These are phyloP conservation scores for Pichia californica DNA, from an alignment of 805 yeast genomes.

Conservation along the genomic window DNA sequence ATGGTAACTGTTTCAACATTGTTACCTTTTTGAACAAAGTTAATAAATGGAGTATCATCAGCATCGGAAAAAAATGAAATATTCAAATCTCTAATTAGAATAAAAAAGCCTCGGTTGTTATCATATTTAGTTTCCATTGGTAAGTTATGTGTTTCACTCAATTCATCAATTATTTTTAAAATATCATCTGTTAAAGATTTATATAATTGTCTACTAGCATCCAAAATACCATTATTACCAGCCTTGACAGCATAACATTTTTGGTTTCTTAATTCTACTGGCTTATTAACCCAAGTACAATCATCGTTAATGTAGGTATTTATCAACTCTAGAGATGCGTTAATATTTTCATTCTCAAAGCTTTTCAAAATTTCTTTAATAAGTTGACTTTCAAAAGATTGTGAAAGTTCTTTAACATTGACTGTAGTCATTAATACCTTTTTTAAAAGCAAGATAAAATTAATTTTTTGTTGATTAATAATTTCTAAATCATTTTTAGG, in stretches of 20 bases:
- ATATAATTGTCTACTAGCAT: slow-evolving; percentile 38
- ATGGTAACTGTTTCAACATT: slow-evolving; percentile 36
- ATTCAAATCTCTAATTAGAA: slow-evolving; percentile 23
- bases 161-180: slow-evolving; percentile 19
- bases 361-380: slow-evolving; percentile 24
- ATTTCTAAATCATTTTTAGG: slow-evolving; percentile 17
- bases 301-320: slow-evolving; percentile 35
- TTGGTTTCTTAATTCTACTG: slow-evolving; percentile 38
- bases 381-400: slow-evolving; percentile 11
- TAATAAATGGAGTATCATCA: slow-evolving; percentile 26
- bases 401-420: slow-evolving; percentile 15
- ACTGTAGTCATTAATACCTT: slow-evolving; percentile 25
- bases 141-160: slow-evolving; percentile 22
- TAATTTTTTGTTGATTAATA: slow-evolving; percentile 31
- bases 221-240: slow-evolving; percentile 40
- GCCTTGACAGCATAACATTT: slow-evolving; percentile 38
- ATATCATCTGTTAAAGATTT: slow-evolving; percentile 33
- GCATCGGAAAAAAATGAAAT: background rate
- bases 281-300: slow-evolving; percentile 34
- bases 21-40: slow-evolving; percentile 22
- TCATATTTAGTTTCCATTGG: slow-evolving; percentile 31
- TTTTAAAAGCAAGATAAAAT: slow-evolving; percentile 36
- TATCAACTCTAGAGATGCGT: slow-evolving; percentile 22
- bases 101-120: slow-evolving; percentile 32
- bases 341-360: slow-evolving; percentile 22